Conservation (phyloP, 2,329 filamentous ascomycete species). For the Epicoccum sorghinum region DNA sequence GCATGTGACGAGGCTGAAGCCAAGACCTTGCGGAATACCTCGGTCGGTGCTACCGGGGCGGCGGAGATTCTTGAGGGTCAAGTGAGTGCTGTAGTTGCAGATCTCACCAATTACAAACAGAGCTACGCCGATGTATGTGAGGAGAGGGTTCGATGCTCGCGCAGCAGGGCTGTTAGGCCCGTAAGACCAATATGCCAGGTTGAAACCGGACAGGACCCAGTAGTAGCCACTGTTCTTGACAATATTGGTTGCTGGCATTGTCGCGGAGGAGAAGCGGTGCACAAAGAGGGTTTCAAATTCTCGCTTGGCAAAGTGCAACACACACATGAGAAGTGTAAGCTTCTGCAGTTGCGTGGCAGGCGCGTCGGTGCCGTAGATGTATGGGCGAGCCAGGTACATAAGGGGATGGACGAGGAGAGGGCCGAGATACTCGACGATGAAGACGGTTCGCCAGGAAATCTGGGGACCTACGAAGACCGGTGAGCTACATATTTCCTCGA, state of each 20-base stretch:
- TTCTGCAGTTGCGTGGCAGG: slow-evolving; percentile 70
- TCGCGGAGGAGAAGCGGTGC: slow-evolving; percentile 92
- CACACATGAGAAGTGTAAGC: slow-evolving; percentile 74
- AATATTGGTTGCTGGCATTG: slow-evolving; percentile 90
- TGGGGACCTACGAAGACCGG: slow-evolving; percentile 69
- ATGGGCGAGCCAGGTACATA: slow-evolving; percentile 72
- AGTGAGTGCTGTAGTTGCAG: slow-evolving; percentile 79
- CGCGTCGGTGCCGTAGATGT: slow-evolving; percentile 67
- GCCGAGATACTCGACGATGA: slow-evolving; percentile 92
- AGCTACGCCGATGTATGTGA: slow-evolving; percentile 66
- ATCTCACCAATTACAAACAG: slow-evolving; percentile 80
- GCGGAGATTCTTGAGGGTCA: slow-evolving; percentile 78
- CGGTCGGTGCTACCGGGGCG: slow-evolving; percentile 78
- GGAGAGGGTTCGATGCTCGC: slow-evolving; percentile 52
- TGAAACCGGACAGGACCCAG: slow-evolving; percentile 81
- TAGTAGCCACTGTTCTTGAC: slow-evolving; percentile 96
- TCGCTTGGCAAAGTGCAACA: slow-evolving; percentile 89
- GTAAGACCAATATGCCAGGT: slow-evolving; percentile 87
- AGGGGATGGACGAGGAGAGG: slow-evolving; percentile 86
- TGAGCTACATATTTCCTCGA: slow-evolving; percentile 1
- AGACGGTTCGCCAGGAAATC: slow-evolving; percentile 91
- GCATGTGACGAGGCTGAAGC: slow-evolving; percentile 87
- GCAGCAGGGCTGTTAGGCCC: slow-evolving; percentile 73
- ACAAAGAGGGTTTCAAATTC: slow-evolving; percentile 94
- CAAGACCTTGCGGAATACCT: slow-evolving; percentile 84